Conservation (phyloP, 2,329 filamentous ascomycete species). For the Zymoseptoria brevis region DNA sequence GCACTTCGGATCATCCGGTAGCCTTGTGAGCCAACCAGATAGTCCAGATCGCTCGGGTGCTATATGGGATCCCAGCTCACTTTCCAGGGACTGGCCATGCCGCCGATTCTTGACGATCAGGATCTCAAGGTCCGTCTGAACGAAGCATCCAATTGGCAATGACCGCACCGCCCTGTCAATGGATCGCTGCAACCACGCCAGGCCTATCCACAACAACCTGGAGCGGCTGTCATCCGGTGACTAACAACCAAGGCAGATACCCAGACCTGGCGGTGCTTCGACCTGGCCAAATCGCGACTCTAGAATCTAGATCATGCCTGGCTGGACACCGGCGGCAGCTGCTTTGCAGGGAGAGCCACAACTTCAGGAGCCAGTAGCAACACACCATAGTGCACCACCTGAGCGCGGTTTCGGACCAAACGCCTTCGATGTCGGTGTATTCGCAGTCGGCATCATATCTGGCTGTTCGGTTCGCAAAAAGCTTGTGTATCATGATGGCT, state of each 20-base stretch:
- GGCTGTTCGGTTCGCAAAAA: background rate
- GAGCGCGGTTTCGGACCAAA: background rate
- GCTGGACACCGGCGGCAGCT: background rate
- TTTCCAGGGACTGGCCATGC: background rate
- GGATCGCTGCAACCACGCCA: background rate
- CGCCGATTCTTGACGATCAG: background rate
- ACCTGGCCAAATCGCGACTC: background rate
- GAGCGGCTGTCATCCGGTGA: background rate
- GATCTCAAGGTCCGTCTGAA: background rate
- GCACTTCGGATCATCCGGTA: background rate
- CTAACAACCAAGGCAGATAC: background rate
- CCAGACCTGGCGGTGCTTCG: background rate
- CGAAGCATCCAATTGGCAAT: background rate
- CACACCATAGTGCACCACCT: background rate
- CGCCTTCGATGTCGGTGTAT: background rate
- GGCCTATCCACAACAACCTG: background rate
- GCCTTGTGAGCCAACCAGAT: background rate
- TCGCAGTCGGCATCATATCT: background rate
- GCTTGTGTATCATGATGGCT: background rate
- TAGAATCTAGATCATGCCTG: background rate
- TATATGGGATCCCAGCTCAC: background rate
- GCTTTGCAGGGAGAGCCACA: background rate
- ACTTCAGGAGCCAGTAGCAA: background rate
- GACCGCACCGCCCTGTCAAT: background rate
- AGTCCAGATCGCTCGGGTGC: background rate